Evolutionary conservation across 208 protist species (phyloP), one percentile per base, ranked within the genome.

Genomic region (Jaenimonas drosophilae): DNA sequence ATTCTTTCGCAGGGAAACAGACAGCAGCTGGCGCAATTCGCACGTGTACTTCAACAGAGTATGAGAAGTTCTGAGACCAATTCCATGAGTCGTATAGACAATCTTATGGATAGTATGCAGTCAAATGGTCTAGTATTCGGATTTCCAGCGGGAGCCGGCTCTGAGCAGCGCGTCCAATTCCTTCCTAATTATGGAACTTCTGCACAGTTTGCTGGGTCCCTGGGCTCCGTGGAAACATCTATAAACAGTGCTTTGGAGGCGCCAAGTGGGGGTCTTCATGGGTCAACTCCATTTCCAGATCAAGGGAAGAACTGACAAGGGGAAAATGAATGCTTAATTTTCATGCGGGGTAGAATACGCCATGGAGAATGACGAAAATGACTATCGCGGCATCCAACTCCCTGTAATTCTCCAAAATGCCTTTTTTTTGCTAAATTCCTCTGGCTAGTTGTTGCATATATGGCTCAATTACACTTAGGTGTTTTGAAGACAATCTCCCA

Each of bases 71-170:
- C 38, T 39, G 51, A 39, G 3, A 54, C 46, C 6, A 60, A 65
- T 36, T 45, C 73, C 21, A 43, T 54, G 20, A 43, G 65, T 25
- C 62, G 71, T 16, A 47, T 88, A 6, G 78, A 88, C 50, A 54
- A 80, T 34, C 80, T 88, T 67, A 37, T 88, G 17, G 61, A 62
- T 16, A 54, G 50, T 17, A 25, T 88, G 4, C 49, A 69, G n/a
- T 39, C 52, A 17, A 27, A 46, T 52, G 11, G 44, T 45, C 28
- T 26, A 37, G 2, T 9, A 28, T 0, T n/a, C 28, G 27, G 36
- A 17, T 7, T 48, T 26, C 4, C 37, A 32, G 26, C 28, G 42
- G 39, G 28, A 33, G 31, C 25, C 42, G 3, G 42, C 37, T 17
- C 56, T 58, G 48, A 39, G 39, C 1, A 0, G 9, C 1, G 28